phyloP scores from a whole-genome alignment of 73 alveolate species.

The Effrenium voratum region DNA sequence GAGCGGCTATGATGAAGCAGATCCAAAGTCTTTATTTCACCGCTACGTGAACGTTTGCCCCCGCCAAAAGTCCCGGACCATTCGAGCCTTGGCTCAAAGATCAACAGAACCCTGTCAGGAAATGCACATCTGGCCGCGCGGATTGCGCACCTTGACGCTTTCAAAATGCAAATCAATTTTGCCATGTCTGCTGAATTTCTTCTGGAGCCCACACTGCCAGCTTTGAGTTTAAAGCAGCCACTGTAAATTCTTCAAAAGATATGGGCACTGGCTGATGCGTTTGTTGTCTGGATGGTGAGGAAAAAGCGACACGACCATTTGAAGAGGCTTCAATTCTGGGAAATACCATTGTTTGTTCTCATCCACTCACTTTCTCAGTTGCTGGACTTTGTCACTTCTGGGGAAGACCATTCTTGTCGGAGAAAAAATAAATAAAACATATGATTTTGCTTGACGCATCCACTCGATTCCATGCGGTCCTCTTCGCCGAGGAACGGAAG shows the following conservation, averaged over 20 bases:
- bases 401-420: background rate
- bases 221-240: background rate
- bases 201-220: background rate
- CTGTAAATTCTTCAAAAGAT: background rate
- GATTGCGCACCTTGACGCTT: background rate
- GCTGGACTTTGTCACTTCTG: background rate
- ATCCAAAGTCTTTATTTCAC: slow-evolving; percentile 95
- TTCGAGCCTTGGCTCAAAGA: slow-evolving; percentile 84
- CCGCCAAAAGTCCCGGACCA: slow-evolving; percentile 97
- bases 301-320: background rate
- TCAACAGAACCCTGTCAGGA: background rate
- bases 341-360: background rate
- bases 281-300: too few species aligned
- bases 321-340: too few species aligned
- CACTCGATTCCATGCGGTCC: background rate
- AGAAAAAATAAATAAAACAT: too few species aligned
- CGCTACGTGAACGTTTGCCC: slow-evolving; percentile 97
- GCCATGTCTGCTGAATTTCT: background rate
- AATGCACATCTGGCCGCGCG: background rate
- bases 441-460: background rate
- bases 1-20: slow-evolving; percentile 95
- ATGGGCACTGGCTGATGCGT: background rate
- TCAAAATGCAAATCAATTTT: too few species aligned
- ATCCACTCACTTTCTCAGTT: background rate
- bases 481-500: slow-evolving; percentile 96